Percentiles rank a stretch among this genome's conserved stretches.
Evolutionary conservation across 108 stramenopile species (phyloP).

Genomic region (Skeletonema potamos): DNA sequence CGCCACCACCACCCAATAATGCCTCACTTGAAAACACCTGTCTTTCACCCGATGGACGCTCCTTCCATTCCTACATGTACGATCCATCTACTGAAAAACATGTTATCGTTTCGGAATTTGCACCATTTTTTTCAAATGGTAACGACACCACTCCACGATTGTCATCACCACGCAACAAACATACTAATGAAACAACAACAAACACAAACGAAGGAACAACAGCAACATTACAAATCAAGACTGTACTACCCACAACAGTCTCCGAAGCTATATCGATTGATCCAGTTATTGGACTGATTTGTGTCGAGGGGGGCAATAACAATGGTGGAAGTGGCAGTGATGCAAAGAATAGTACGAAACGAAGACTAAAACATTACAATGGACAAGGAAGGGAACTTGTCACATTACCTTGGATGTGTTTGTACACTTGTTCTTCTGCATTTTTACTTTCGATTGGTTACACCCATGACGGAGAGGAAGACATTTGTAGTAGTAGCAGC

Average conservation of each 20-base stretch:
- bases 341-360: background rate
- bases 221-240: constrained; percentile 13
- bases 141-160: constrained; percentile 7
- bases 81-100: constrained; percentile 1
- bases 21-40: constrained; percentile 35
- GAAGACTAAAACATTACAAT: background rate
- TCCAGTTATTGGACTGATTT: constrained; percentile 64
- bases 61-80: constrained; percentile 54
- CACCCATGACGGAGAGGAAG: constrained; percentile 4
- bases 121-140: constrained; percentile 46
- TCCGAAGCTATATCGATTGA: constrained; percentile 45
- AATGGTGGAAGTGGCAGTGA: background rate
- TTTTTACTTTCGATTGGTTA: constrained; percentile 63
- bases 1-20: background rate
- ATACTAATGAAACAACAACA: background rate
- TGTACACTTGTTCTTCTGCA: constrained; percentile 64
- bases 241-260: constrained; percentile 45
- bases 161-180: constrained; percentile 3
- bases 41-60: constrained; percentile 59
- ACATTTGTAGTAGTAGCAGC: too few relatives aligned
- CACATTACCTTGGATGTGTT: constrained; percentile 59
- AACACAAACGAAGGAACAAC: too few relatives aligned
- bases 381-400: constrained; percentile 1
- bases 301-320: constrained; percentile 49
- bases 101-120: constrained; percentile 53